Evolutionary conservation across 1,139 yeast species (phyloP), one percentile per base, ranked within the genome.

Genomic region (Lodderomyces elongisporus): DNA sequence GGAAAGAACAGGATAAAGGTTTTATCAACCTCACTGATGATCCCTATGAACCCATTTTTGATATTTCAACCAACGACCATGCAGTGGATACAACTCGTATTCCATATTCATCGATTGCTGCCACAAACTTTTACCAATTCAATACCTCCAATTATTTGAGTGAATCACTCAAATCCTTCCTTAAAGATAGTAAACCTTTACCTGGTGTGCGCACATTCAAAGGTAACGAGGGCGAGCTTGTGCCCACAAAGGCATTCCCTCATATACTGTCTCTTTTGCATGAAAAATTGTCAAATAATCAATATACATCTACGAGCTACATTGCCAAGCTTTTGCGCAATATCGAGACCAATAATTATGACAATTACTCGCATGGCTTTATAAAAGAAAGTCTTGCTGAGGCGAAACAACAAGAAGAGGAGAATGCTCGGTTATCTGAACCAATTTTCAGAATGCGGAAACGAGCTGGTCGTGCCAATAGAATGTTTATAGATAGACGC

Each of bases 11-110:
- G 37, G 97, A 91, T 56, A 65, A 68, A 35, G 78, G 77, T 3
- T 89, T 79, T 75, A 73, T 84, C 44, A 91, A 91, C 51, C 70
- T 85, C 36, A 85, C 97, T 1, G 96, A 89, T 59, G 89, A 85
- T 59, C 84, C 94, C n/a, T 77, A 77, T 50, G 85, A 81, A 49
- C 96, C 96, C n/a, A 79, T 73, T 39, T 82, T 87, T 53, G 79
- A 83, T 45, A 73, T 87, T 38, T 70, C 80, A 13, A 62, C 70
- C 9, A 76, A 79, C 24, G 58, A 63, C 22, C 54, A 74, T 30
- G 44, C 46, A 24, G 57, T 74, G 37, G 85, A 80, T 41, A 60
- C 77, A 29, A 63, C 68, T 28, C 89, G 82, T 49, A 69, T 85
- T 2, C 91, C 95, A 1, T 85, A 83, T 51, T 81, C 94, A 10